A percentile compares a stretch with the other conserved stretches of the same genome.
phyloP scores from a whole-genome alignment of 805 yeast species.

The Jamesozyma gamospora region DNA sequence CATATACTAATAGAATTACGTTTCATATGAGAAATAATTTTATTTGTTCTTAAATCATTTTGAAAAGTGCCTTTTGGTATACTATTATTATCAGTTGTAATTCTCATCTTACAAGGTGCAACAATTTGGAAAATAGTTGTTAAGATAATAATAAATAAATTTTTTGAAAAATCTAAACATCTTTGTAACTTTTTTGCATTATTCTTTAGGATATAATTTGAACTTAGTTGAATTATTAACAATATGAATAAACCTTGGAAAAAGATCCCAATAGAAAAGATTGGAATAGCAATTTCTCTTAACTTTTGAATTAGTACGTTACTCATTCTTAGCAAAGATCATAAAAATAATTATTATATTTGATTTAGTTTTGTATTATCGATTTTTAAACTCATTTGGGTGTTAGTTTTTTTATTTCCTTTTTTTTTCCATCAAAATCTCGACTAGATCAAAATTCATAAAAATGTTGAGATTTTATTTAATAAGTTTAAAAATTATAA shows the following conservation, averaged over 20 bases:
- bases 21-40: slow-evolving; percentile 28
- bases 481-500: too few species aligned
- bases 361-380: too few species aligned
- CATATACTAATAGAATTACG: slow-evolving; percentile 58
- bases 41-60: slow-evolving; percentile 15
- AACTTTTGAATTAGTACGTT: background rate
- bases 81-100: slow-evolving; percentile 38
- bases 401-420: too few species aligned
- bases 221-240: slow-evolving; percentile 37
- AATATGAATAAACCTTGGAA: slow-evolving; percentile 36
- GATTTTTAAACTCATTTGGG: too few species aligned
- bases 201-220: slow-evolving; percentile 16
- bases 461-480: too few species aligned
- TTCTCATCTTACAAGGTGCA: slow-evolving; percentile 42
- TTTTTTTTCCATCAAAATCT: too few species aligned
- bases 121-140: slow-evolving; percentile 40
- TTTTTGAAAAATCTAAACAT: slow-evolving; percentile 45
- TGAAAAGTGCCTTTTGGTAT: slow-evolving; percentile 30
- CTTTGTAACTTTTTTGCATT: slow-evolving; percentile 32
- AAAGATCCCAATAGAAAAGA: slow-evolving; percentile 19
- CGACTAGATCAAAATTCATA: too few species aligned
- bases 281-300: slow-evolving; percentile 1
- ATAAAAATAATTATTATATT: too few species aligned
- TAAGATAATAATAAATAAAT: slow-evolving; percentile 45
- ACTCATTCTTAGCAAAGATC: background rate